Base-by-base conservation (phyloP, 2,329 filamentous ascomycete species). In the Didymella keratinophila region DNA sequence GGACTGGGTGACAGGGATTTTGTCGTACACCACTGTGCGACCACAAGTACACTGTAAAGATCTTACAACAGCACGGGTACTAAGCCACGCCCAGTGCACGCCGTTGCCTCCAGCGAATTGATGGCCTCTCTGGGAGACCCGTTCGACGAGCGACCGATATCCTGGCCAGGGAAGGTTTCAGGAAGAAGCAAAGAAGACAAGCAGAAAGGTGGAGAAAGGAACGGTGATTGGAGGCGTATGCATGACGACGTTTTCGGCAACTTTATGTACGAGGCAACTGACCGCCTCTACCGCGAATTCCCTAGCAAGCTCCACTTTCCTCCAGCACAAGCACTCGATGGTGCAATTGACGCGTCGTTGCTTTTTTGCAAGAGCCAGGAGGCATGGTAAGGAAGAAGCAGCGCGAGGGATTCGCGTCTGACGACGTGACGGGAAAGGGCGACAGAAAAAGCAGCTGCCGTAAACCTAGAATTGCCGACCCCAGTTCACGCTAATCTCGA, bases 141-240 rank as follows among this genome's bases (percentile, higher is more conserved):
- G 51, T 58, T 50, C 49, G 47, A 55, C 43, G 53, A 59, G 39
- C 52, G 55, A 54, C 58, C 61, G 57, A 60, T 45, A 45, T 60
- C 56, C 56, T 59, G 63, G 54, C 60, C 58, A 60, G 48, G 61
- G 54, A 49, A 56, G 47, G 49, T 58, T 54, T 56, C 47, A 52
- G 44, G 59, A 58, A 65, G 59, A 61, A 64, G 61, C 52, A 63
- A 65, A 66, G 59, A 65, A 68, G 64, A 62, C 58, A 60, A 52
- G 61, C 57, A 59, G 37, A 52, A 54, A 52, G 42, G 61, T 44
- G 65, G 62, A 64, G 62, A 62, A 62, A 62, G 59, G 64, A 67
- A 68, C 65, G 61, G 67, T 66, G 68, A 58, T 46, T 58, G 59
- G 62, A 43, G 72, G 71, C 72, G 68, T 58, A 67, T 76, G 73